Base-by-base conservation (phyloP, 345 rosid species). In the Rubroshorea leprosula region DNA sequence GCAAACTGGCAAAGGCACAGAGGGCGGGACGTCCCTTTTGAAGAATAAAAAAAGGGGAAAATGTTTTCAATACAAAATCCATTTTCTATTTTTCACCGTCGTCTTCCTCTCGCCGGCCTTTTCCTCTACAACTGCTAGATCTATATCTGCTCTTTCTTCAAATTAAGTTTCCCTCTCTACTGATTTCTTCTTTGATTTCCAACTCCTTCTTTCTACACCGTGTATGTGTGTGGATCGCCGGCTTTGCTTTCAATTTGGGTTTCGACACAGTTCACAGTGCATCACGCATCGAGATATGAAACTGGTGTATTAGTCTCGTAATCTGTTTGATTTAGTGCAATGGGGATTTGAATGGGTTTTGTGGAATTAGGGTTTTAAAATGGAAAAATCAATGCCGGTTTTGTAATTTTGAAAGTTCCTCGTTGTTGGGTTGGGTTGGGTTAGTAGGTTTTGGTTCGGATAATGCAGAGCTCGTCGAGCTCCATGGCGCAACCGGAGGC, bases 401-500 rank as follows among this genome's bases (percentile, higher is more conserved):
- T 54, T 22, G 29, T 20, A 16, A 4, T 20, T 38, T 0, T 17
- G 20, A 16, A 19, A 16, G 2, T 13, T 12, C 35, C 23, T 29
- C 2, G n/a, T 29, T 18, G 11, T 55, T 47, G 13, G 29, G 35
- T 29, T 29, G 4, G 12, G 3, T 44, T 44, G 26, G 14, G 17
- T 46, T 71, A 23, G 15, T 21, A 29, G 20, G n/a, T 18, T 48
- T 44, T 13, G 10, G 3, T 31, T 19, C 5, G 15, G 18, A 61
- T 23, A 65, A 76, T 79, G 84, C 74, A 68, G 80, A 68, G 74
- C 68, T 67, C 63, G 45, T 23, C 75, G 65, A 73, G 64, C 73
- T 68, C 65, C 6, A 49, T 73, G 57, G 85, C 78, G 53, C 83
- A 83, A 52, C 85, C 96, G 23, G 91, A 87, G 68, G 90, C 77